Base-by-base conservation (phyloP, 164 flowering plant genomes). In the Paratinospora sagittata region DNA sequence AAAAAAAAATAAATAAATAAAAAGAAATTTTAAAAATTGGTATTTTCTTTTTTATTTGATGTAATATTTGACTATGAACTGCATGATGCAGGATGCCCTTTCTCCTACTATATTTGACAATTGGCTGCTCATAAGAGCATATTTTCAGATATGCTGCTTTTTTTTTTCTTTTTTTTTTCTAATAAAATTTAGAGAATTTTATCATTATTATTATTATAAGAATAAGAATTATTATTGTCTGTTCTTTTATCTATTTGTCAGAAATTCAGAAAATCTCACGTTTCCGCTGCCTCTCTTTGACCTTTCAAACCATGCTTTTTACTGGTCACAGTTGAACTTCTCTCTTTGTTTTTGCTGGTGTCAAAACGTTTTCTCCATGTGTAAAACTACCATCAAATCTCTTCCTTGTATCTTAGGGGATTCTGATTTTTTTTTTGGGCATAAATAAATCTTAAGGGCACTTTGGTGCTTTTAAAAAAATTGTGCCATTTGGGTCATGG, bases 331-430 rank as follows among this genome's bases (percentile, higher is more conserved):
- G 43, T 39, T 7, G 43, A 39, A 39, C 1, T 39, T 39, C 3
- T 39, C 10, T 39, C 10, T 1, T 49, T 4, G 12, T 49, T 49
- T 52, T n/a, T 52, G n/a, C 58, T 52, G n/a, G 0, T 52, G n/a
- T 52, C 58, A n/a, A 52, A 52, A n/a, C 58, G 58, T 52, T 52
- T 16, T 52, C 21, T 52, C 58, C 58, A 52, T 52, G 58, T 52
- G 58, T 52, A 21, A 17, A 52, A 52, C 3, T 16, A 52, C n/a
- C 58, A 52, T 52, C 19, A 47, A 47, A 19, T 52, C 58, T 52
- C 58, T 52, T 16, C 6, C n/a, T 39, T 39, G 5, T 0, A 7
- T 8, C 6, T n/a, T 3, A 8, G 19, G 16, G n/a, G 55, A 47
- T 47, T 47, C 55, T 39, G 55, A 47, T 13, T 47, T 47, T 47